Evolutionary conservation across 495 filamentous ascomycete genomes (phyloP), one percentile per base, ranked within the genome.

Genomic region (Tuber indicum): DNA sequence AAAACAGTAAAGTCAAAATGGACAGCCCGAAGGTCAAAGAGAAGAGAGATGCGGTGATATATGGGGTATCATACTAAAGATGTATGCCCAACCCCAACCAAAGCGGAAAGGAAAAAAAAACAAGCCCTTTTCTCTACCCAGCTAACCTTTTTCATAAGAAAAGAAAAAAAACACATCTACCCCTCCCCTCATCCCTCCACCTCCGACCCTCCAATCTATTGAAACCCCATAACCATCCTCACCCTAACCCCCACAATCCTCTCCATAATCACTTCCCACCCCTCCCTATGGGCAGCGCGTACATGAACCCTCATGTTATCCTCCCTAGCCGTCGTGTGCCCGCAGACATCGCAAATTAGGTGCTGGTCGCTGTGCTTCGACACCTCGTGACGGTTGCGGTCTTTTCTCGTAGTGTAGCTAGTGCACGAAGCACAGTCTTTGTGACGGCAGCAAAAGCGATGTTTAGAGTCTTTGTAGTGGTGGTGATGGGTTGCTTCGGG

Each of bases 291-390:
- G 36, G 71, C 77, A 0, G 81, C 45, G 10, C 47, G 66, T 7
- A 83, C 75, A 43, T 83, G 81, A 70, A 78, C 81, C 1, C 49
- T 75, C 77, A 83, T 76, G 23, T 83, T 83, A 44, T 83, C 81
- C 4, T 80, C 76, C 0, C 81, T 41, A 0, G 81, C 77, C 0
- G 81, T 83, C 0, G 36, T 26, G 44, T 83, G 81, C 1, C 45
- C 41, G 26, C 81, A 83, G 16, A 76, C 32, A 7, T 47, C 47
- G 43, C 80, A 83, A 0, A 26, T 8, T 5, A 82, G 47, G 39
- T 78, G 75, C 32, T 75, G 41, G 0, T 26, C 23, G 12, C 74
- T 76, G n/a, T 83, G 81, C 9, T 78, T 76, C 2, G 45, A 72
- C 6, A 52, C 19, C 47, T 80, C 78, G 10, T 83, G 81, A 1